Base-by-base conservation (phyloP, 2,329 filamentous ascomycete genomes). In the Chaetomium globosum region DNA sequence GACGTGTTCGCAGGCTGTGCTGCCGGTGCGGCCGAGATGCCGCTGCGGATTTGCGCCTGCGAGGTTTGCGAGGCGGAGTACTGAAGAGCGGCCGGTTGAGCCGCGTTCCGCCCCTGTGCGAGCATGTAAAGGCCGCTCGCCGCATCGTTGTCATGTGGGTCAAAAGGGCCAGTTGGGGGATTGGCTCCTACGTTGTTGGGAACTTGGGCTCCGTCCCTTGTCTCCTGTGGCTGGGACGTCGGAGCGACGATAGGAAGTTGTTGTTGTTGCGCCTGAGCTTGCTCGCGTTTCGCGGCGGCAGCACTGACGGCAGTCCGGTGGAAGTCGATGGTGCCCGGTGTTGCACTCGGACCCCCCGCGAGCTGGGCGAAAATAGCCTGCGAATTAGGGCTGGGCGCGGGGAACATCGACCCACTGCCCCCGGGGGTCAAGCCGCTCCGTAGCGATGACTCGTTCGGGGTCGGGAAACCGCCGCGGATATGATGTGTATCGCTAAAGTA, bases 401-500 rank as follows among this genome's bases (percentile, higher is more conserved):
- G 93, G 81, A 98, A 98, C 92, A 98, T 98, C 72, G 93, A 96
- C 72, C 93, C 94, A 76, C 93, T 93, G 71, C 94, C 94, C 67
- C 95, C 95, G 57, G 95, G 95, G 61, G 95, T 98, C 71, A 98
- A 80, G 64, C 95, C 95, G 66, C 93, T 95, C 67, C 95, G 86
- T 60, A 98, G 81, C 3, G 92, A 96, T 8, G 94, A 98, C 79
- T 99, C 95, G 86, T 97, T 97, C 0, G 94, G 94, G 4, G 95
- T 98, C 4, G 93, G 92, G 74, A 97, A 97, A 61, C 91, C 91
- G 72, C 92, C 88, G 70, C 91, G 87, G 69, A 96, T 82, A 66
- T 86, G 89, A 74, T 89, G 87, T 21, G 88, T 89, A 73, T 96
- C 92, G 71, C 86, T 85, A 75, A 97, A 97, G 79, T 97, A 98